Evolutionary conservation across 768 basidiomycete genomes (phyloP).

Genomic region (Lentinula edodes): DNA sequence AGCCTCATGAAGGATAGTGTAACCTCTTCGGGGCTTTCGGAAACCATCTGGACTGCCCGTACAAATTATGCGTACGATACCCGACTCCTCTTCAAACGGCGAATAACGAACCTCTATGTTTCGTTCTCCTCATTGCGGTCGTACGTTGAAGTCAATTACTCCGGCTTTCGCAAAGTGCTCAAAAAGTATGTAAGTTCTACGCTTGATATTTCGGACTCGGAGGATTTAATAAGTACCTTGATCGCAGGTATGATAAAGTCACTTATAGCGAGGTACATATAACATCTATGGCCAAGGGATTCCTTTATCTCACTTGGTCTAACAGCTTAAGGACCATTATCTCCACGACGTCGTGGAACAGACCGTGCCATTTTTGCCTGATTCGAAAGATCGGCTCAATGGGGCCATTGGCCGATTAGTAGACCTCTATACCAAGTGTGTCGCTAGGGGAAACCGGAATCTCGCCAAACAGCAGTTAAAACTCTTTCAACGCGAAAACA

Average conservation of each 20-base stretch:
- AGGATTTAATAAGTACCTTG: conserved; percentile 6
- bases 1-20: conserved; percentile 42
- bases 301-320: not conserved
- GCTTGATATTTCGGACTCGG: not conserved
- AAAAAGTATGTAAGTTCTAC: conserved; percentile 67
- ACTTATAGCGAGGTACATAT: conserved; percentile 56
- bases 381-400: conserved; percentile 58
- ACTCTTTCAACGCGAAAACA: conserved; percentile 84
- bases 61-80: conserved; percentile 82
- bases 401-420: conserved; percentile 53
- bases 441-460: conserved; percentile 63
- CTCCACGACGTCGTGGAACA: conserved; percentile 65
- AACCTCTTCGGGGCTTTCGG: conserved; percentile 28
- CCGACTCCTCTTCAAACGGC: conserved; percentile 81
- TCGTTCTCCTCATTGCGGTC: conserved; percentile 71
- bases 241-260: conserved; percentile 93
- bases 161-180: conserved; percentile 90
- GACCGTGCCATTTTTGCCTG: conserved; percentile 60
- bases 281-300: not conserved
- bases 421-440: conserved; percentile 79
- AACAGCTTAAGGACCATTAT: conserved; percentile 72
- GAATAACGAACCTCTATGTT: conserved; percentile 80
- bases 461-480: conserved; percentile 78
- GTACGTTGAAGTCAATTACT: conserved; percentile 88
- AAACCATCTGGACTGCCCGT: conserved; percentile 72